Percentiles rank a stretch among this genome's conserved stretches.
Evolutionary conservation across 306 rosid species (phyloP).

Genomic region (Rosa lucieae): DNA sequence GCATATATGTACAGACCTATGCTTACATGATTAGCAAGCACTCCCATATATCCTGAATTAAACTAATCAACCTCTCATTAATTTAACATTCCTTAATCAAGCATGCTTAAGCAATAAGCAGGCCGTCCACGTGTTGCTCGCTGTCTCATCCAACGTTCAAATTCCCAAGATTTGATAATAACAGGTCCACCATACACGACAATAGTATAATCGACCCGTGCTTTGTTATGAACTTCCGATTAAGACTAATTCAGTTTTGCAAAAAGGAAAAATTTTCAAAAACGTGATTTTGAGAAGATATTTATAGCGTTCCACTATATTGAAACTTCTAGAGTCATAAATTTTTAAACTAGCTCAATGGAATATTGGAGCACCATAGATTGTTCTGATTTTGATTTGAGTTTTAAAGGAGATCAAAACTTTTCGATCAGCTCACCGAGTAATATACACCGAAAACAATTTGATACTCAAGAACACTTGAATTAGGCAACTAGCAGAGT

Average conservation of each 20-base stretch:
- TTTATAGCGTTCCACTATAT: too few species aligned
- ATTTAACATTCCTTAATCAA: neutral
- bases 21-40: slow-evolving; percentile 31
- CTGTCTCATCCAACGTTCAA: slow-evolving; percentile 14
- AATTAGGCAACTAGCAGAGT: too few species aligned
- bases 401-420: too few species aligned
- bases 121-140: slow-evolving; percentile 29
- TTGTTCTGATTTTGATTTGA: too few species aligned
- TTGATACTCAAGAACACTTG: too few species aligned
- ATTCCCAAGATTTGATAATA: neutral
- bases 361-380: too few species aligned
- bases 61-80: neutral
- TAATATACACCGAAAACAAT: too few species aligned
- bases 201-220: neutral
- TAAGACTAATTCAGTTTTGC: neutral
- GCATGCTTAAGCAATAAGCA: slow-evolving; percentile 22
- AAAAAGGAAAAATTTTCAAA: too few species aligned
- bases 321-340: too few species aligned
- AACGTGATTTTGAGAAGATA: too few species aligned
- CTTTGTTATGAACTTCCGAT: neutral
- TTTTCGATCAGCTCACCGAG: too few species aligned
- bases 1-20: neutral
- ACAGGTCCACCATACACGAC: neutral
- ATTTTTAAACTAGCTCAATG: too few species aligned
- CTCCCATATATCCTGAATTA: slow-evolving; percentile 5